phyloP scores from a whole-genome alignment of 192 early-diverging fungal species.

The Coemansia sp. region DNA sequence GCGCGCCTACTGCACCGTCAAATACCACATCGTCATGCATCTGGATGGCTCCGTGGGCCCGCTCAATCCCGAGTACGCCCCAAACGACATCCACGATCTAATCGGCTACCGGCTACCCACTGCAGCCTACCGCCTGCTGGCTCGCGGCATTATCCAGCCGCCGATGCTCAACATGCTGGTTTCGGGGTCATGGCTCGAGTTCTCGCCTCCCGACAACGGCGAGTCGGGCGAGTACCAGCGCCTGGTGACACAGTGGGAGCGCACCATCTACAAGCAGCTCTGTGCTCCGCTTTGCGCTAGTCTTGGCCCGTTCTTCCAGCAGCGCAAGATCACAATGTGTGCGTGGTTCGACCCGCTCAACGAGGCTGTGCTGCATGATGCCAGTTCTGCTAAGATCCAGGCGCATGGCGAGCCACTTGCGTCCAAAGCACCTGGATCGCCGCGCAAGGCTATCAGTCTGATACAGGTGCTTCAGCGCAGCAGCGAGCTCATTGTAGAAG shows the following conservation, averaged over 20 bases:
- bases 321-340: slow-evolving; percentile 69
- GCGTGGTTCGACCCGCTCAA: slow-evolving; percentile 59
- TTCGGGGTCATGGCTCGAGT: slow-evolving; percentile 68
- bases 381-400: neutral
- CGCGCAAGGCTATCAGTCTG: neutral
- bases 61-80: slow-evolving; percentile 62
- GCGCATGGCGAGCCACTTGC: neutral
- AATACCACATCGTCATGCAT: slow-evolving; percentile 71
- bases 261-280: slow-evolving; percentile 60
- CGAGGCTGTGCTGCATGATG: slow-evolving; percentile 40
- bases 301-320: slow-evolving; percentile 66
- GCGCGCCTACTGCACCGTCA: slow-evolving; percentile 71
- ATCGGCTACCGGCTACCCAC: slow-evolving; percentile 79
- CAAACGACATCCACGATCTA: slow-evolving; percentile 79
- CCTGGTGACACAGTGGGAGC: slow-evolving; percentile 63
- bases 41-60: slow-evolving; percentile 73
- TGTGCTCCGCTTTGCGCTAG: slow-evolving; percentile 60
- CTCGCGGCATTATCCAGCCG: slow-evolving; percentile 66
- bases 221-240: slow-evolving; percentile 74
- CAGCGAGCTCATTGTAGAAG: slow-evolving; percentile 8
- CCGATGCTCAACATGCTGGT: slow-evolving; percentile 68
- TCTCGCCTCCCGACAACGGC: slow-evolving; percentile 77
- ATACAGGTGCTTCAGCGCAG: slow-evolving; percentile 18
- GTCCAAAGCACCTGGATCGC: neutral
- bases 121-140: slow-evolving; percentile 69